Evolutionary conservation across 257 asterid genomes (phyloP), one percentile per base, ranked within the genome.

Genomic region (Solanum bukasovii): DNA sequence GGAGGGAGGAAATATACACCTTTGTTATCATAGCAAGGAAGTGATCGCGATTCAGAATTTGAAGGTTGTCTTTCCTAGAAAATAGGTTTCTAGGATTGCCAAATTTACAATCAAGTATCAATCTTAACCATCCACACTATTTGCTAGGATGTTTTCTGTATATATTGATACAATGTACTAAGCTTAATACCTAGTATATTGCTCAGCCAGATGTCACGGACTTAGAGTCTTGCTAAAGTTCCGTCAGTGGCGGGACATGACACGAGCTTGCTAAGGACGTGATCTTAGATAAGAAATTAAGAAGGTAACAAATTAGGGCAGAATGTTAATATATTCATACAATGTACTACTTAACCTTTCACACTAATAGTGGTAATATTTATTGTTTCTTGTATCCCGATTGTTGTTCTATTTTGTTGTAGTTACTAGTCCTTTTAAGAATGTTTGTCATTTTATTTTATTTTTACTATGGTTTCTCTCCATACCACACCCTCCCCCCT

Each of bases 61-160:
- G 3, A 49, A 14, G 3, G 21, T 49, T 49, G 61, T 49, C 0
- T 49, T 7, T 0, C 20, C 59, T 46, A 46, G 20, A 46, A 46
- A 46, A 46, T 46, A 46, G 49, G 31, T 10, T 35, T 74, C 29
- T 35, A 35, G 52, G 42, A 10, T 74, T 35, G 83, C 10, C 31
- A 23, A 37, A 37, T 75, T 35, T 11, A 1, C 83, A 20, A 74
- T 21, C 83, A 74, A 35, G 52, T 72, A 34, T 31, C 46, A 72
- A 72, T 12, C n/a, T 95, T 95, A 74, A 37, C 31, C 52, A 74
- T 1, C 44, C 63, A 52, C 40, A 33, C 38, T 56, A 52, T 34
- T 83, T 56, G 74, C 33, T 29, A 20, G 11, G 1, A 56, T 63
- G 87, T 37, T 65, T 31, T 84, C 56, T 40, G 25, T 65, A 27